Conservation (phyloP, 2,329 filamentous ascomycete genomes). For the Ophiocordyceps sinensis region DNA sequence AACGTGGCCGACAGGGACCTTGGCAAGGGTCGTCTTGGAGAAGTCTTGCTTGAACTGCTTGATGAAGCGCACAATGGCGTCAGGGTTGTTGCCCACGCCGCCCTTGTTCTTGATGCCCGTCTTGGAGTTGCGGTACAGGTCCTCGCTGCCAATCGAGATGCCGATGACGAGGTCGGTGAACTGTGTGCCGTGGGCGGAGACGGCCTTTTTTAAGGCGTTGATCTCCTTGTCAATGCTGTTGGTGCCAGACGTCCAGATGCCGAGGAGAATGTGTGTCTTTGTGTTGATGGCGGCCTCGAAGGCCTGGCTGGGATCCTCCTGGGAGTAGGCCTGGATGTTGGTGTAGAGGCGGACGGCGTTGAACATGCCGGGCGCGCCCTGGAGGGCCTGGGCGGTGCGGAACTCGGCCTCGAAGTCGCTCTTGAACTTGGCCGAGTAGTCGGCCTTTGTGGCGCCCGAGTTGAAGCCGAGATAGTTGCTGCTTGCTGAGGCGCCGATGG, state of each 20-base stretch:
- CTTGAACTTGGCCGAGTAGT: conserved; percentile 37
- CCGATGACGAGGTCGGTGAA: conserved; percentile 45
- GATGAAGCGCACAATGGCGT: conserved; percentile 51
- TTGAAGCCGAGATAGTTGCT: conserved; percentile 40
- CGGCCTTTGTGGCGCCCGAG: conserved; percentile 30
- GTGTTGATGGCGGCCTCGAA: conserved; percentile 56
- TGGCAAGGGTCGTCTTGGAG: conserved; percentile 24
- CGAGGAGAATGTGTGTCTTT: conserved; percentile 46
- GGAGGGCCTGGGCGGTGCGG: conserved; percentile 20
- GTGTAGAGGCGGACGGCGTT: conserved; percentile 52
- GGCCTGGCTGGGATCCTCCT: conserved; percentile 66
- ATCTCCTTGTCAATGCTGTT: conserved; percentile 45
- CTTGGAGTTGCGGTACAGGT: conserved; percentile 47
- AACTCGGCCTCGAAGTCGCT: conserved; percentile 33
- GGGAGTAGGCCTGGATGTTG: conserved; percentile 48
- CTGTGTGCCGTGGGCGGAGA: conserved; percentile 34
- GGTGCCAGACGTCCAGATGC: conserved; percentile 46
- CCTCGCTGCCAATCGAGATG: conserved; percentile 52
- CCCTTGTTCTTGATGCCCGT: conserved; percentile 49
- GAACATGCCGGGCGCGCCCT: conserved; percentile 35
- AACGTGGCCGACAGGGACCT: conserved; percentile 46
- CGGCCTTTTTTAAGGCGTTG: conserved; percentile 40
- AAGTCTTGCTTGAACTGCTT: conserved; percentile 46
- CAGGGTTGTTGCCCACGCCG: conserved; percentile 44
- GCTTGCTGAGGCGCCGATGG: conserved; percentile 21